Evolutionary conservation across 805 yeast genomes (phyloP).

Genomic region (Vanderwaltozyma tropicalis): DNA sequence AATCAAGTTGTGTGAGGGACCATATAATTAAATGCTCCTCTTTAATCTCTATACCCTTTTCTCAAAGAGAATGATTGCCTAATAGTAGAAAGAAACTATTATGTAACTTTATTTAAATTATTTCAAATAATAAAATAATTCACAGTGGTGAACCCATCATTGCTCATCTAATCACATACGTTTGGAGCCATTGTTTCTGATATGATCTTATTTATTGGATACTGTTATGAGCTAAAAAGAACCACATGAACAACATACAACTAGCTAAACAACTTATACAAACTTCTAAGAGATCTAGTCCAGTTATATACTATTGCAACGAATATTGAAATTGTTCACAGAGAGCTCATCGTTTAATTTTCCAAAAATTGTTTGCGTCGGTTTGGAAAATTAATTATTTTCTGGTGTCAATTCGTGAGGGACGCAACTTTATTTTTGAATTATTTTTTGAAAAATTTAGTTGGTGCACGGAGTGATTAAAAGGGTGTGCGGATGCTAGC

Average conservation of each 20-base stretch:
- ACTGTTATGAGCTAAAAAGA: neutral
- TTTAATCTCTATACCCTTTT: too few relatives aligned
- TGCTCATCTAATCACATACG: slow-evolving; percentile 44
- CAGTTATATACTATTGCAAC: too few relatives aligned
- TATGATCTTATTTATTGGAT: slow-evolving; percentile 4
- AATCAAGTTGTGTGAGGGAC: neutral
- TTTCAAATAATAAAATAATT: too few relatives aligned
- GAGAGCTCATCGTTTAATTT: too few relatives aligned
- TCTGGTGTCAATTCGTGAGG: too few relatives aligned
- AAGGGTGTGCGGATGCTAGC: neutral
- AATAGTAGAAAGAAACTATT: neutral
- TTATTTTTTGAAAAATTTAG: too few relatives aligned
- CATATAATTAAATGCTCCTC: neutral
- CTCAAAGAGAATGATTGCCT: neutral
- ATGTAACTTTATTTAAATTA: slow-evolving; percentile 1
- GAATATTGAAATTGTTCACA: too few relatives aligned
- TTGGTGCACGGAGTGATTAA: neutral
- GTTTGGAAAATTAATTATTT: too few relatives aligned
- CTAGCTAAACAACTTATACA: neutral
- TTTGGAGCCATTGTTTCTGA: slow-evolving; percentile 64
- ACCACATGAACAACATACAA: neutral
- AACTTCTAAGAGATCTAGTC: too few relatives aligned
- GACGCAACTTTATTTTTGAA: too few relatives aligned
- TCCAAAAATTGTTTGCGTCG: too few relatives aligned
- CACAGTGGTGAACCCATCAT: slow-evolving; percentile 1